Evolutionary conservation across 2,329 filamentous ascomycete species (phyloP), one percentile per base, ranked within the genome.

Genomic region (Fusarium nematophilum): DNA sequence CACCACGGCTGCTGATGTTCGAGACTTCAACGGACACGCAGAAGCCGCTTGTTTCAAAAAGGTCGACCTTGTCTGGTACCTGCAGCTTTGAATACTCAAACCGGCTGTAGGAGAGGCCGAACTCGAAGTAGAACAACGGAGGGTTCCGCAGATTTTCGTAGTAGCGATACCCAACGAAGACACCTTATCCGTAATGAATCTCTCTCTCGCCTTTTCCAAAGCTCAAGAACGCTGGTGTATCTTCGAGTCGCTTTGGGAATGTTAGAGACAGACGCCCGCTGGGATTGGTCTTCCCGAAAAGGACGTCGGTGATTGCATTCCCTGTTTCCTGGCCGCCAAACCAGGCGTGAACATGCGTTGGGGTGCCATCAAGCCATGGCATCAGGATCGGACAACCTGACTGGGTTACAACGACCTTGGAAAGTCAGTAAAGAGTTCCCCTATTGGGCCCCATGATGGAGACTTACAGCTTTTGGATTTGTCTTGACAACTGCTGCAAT

Each of bases 271-370:
- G 76, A 70, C 90, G 90, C 3, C 84, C 89, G 48, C 81, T 38
- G 1, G 67, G 67, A 27, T 63, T 90, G 39, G 84, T 78, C 42
- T 83, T 78, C 26, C 88, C 88, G 61, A 88, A 86, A 5, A 91
- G 76, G 1, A 90, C 81, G 60, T 90, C 87, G 3, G 86, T 87
- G 45, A 91, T 84, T 1, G 86, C 87, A 61, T 90, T 89, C 1
- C 88, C 89, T 4, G 86, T 84, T 72, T 91, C 88, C 64, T 91
- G 88, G 10, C 89, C 89, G 57, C 87, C 86, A 64, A 90, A 91
- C 88, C 88, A 91, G 4, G 86, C 86, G 62, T 90, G 85, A 0
- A 88, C 62, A 3, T 89, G 18, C 1, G 43, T 40, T 3, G 34
- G 18, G 6, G 10, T 36, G 14, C 6, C n/a, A n/a, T n/a, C n/a